These are phyloP conservation scores for Aspergillus cristatus DNA, from an alignment of 495 filamentous ascomycete genomes.

Conservation along the genomic window DNA sequence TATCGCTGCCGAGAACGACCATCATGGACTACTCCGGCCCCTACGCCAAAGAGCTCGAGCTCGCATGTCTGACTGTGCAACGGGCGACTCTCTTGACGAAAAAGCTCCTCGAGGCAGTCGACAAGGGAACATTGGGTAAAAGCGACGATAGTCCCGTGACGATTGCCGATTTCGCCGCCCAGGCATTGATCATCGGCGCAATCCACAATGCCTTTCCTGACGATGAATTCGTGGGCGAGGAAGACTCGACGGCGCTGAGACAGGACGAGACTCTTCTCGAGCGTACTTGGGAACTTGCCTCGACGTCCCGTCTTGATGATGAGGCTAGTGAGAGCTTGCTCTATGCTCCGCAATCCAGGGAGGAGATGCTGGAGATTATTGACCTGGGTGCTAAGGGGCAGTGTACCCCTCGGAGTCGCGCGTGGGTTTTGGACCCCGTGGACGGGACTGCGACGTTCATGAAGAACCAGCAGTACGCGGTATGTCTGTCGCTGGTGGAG, in stretches of 20 bases:
- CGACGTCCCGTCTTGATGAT: conserved; percentile 26
- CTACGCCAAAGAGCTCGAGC: conserved; percentile 38
- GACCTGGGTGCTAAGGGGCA: conserved; percentile 47
- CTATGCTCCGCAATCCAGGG: conserved; percentile 31
- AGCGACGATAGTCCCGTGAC: conserved; percentile 54
- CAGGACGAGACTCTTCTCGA: conserved; percentile 37
- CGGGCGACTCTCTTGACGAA: conserved; percentile 46
- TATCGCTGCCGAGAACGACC: too few relatives aligned
- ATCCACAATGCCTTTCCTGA: conserved; percentile 44
- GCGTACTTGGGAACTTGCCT: conserved; percentile 45
- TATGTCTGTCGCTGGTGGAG: conserved; percentile 47
- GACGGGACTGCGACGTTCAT: conserved; percentile 64
- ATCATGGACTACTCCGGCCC: conserved; percentile 15
- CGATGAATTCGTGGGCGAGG: conserved; percentile 54
- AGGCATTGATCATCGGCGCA: conserved; percentile 50
- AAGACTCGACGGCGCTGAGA: conserved; percentile 47
- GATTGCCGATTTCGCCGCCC: conserved; percentile 59
- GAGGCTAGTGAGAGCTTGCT: conserved; percentile 30
- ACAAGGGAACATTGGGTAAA: conserved; percentile 45
- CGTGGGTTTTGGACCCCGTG: conserved; percentile 65
- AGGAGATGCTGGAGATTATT: conserved; percentile 53
- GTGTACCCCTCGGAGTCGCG: conserved; percentile 26
- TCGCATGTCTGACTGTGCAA: conserved; percentile 45
- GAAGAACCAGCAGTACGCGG: conserved; percentile 53
- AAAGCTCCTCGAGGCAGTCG: conserved; percentile 34